These are phyloP conservation scores for Pythium phragmitis DNA, from an alignment of 352 stramenopile genomes.

Conservation along the genomic window DNA sequence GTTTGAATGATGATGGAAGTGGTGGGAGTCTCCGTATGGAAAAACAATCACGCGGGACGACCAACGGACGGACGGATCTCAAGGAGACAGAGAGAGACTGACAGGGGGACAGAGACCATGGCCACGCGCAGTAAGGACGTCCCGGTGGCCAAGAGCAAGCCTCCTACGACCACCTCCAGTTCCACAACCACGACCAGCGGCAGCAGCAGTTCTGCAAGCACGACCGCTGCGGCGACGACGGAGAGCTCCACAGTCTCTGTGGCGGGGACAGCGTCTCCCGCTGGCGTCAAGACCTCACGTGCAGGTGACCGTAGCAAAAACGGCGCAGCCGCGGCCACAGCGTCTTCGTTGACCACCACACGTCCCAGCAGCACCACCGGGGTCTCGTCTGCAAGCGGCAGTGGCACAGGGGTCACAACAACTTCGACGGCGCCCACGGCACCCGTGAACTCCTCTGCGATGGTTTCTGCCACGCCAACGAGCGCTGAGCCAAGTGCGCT, in stretches of 20 bases:
- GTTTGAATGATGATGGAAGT: background rate
- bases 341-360: background rate
- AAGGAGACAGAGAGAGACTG: too few relatives aligned
- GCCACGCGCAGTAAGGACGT: too few relatives aligned
- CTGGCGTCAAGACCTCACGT: background rate
- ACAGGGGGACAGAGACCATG: too few relatives aligned
- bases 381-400: background rate
- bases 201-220: background rate
- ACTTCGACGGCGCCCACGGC: constrained; percentile 4
- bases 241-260: background rate
- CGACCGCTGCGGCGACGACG: background rate
- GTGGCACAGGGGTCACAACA: background rate
- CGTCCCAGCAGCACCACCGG: background rate
- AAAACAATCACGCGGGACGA: background rate
- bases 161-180: background rate
- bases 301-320: background rate
- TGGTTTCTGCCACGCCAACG: background rate
- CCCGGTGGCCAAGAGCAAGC: too few relatives aligned
- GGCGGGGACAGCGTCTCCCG: background rate
- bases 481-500: background rate
- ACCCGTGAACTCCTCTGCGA: constrained; percentile 1
- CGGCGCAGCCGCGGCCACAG: background rate
- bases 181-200: background rate
- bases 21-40: background rate
- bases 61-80: too few relatives aligned